Conservation (phyloP, 257 asterid genomes). For the Orobanche coerulescens region DNA sequence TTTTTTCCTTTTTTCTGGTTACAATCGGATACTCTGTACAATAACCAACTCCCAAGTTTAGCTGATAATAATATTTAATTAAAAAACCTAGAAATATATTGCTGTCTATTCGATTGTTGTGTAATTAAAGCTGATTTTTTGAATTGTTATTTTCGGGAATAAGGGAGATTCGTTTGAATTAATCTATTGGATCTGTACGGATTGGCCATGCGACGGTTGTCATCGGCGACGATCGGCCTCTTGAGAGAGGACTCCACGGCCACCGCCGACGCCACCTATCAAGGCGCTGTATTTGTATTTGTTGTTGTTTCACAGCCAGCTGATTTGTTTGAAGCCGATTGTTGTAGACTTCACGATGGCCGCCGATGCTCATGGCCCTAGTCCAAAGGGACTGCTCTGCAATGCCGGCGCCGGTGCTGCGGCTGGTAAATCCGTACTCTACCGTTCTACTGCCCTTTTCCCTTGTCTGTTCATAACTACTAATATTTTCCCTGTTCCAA, state of each 20-base stretch:
- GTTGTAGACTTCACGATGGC: constrained; percentile 41
- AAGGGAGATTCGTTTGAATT: constrained; percentile 17
- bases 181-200: constrained; percentile 25
- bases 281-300: constrained; percentile 24
- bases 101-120: constrained; percentile 11
- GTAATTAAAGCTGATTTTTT: background rate
- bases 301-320: constrained; percentile 7
- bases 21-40: no score
- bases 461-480: background rate
- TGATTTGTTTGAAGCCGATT: constrained; percentile 19
- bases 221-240: constrained; percentile 61
- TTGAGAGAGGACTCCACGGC: constrained; percentile 57
- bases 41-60: background rate
- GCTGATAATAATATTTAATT: background rate
- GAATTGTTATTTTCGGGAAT: background rate
- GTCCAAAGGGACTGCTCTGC: constrained; percentile 64
- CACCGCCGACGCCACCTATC: constrained; percentile 19
- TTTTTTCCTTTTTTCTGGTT: no score
- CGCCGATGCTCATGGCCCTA: constrained; percentile 58
- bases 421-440: constrained; percentile 48
- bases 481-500: no score
- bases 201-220: constrained; percentile 93
- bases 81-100: constrained; percentile 11
- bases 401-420: constrained; percentile 98
- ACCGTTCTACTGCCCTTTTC: background rate